Base-by-base conservation (phyloP, 2,329 filamentous ascomycete species). In the Sporothrix globosa region DNA sequence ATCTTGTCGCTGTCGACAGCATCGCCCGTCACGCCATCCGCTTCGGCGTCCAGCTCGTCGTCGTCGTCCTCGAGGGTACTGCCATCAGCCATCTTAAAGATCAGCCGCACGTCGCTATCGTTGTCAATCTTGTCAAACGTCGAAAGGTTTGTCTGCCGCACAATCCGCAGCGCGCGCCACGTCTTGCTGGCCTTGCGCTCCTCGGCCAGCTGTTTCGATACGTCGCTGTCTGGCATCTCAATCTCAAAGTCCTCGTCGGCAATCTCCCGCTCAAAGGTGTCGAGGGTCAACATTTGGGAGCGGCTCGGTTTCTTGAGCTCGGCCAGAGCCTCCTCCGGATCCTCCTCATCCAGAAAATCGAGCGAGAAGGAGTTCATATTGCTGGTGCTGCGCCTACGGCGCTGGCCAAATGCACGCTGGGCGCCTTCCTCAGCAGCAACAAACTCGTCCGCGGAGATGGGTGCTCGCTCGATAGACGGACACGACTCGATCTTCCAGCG, bases 401-500 rank as follows among this genome's bases (percentile, higher is more conserved):
- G 94, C 76, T 86, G 91, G 19, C 88, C 87, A 52, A 92, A 90
- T 14, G 88, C 84, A 74, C 88, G 89, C 73, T 87, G 85, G 3
- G 90, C 90, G 60, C 87, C 83, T 41, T 85, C 82, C 77, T 90
- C 91, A 30, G 93, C 90, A 69, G 89, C 86, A 52, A 89, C 80
- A 78, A 93, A 95, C 61, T 90, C 86, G 39, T 87, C 81, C 0
- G 90, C 85, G 2, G 90, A 85, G 41, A 98, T 86, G 13, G 92
- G 83, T 27, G 91, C 87, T 72, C 88, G 87, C 77, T 94, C 90
- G 76, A 99, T 98, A 6, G 91, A 87, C 30, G 93, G 92, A 78
- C 96, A 99, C 74, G 90, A 92, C 78, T 97, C 93, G 72, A 95
- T 90, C 82, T 99, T 99, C 96, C 96, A 99, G 73, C 93, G 91